Evolutionary conservation across 345 rosid genomes (phyloP).

Genomic region (Rhodamnia argentea): DNA sequence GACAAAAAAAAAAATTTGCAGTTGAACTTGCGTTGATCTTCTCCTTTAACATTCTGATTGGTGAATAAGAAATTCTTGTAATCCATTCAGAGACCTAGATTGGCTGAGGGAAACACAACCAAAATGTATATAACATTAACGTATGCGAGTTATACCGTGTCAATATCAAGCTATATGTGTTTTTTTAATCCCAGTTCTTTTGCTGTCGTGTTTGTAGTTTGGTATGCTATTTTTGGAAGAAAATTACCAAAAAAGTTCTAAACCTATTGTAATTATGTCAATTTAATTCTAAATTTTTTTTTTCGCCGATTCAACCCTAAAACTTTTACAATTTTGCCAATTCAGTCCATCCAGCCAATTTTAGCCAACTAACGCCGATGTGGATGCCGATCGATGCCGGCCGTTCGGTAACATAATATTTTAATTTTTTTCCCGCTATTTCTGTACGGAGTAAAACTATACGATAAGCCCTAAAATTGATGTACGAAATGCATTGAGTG

Average conservation of each 20-base stretch:
- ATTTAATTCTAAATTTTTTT: too few relatives aligned
- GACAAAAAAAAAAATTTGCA: too few relatives aligned
- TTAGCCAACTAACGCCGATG: too few relatives aligned
- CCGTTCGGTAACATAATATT: too few relatives aligned
- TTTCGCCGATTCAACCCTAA: too few relatives aligned
- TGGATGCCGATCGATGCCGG: too few relatives aligned
- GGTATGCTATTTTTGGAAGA: not conserved
- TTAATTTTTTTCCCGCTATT: too few relatives aligned
- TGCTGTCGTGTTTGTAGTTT: not conserved
- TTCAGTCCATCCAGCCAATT: too few relatives aligned
- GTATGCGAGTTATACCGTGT: not conserved
- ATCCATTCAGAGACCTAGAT: not conserved
- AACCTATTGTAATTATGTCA: too few relatives aligned
- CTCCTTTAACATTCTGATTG: not conserved
- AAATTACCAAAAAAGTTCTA: too few relatives aligned
- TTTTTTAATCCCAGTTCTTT: not conserved
- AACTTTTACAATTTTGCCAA: too few relatives aligned
- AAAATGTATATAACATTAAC: not conserved
- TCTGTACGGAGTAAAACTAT: not conserved
- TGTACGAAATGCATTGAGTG: not conserved
- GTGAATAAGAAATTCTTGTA: not conserved
- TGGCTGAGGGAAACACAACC: not conserved
- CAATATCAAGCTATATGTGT: not conserved
- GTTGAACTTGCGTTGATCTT: not conserved
- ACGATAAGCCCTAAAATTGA: not conserved